Conservation (phyloP, 805 yeast species). For the Myxozyma kluyveri region DNA sequence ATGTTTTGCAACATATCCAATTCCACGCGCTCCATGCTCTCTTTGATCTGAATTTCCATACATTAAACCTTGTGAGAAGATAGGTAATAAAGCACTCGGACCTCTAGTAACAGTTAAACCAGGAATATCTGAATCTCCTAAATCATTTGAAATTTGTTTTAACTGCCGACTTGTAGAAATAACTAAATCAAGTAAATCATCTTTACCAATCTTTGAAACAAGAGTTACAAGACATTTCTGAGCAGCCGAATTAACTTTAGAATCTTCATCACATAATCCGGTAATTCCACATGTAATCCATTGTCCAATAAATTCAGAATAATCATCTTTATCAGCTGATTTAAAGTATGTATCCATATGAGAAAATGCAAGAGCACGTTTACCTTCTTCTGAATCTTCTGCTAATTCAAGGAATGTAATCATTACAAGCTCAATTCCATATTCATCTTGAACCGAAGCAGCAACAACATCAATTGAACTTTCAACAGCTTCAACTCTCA, state of each 20-base stretch:
- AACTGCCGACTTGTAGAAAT: slow-evolving; percentile 78
- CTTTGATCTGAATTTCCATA: slow-evolving; percentile 82
- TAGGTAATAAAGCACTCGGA: slow-evolving; percentile 82
- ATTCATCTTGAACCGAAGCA: slow-evolving; percentile 67
- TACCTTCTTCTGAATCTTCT: slow-evolving; percentile 67
- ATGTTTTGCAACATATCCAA: slow-evolving; percentile 79
- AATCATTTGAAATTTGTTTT: slow-evolving; percentile 56
- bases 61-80: slow-evolving; percentile 93
- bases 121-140: slow-evolving; percentile 59
- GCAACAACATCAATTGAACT: slow-evolving; percentile 65
- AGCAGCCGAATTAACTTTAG: slow-evolving; percentile 60
- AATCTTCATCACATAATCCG: slow-evolving; percentile 68
- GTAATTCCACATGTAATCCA: slow-evolving; percentile 67
- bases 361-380: slow-evolving; percentile 60
- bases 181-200: slow-evolving; percentile 70
- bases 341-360: slow-evolving; percentile 72
- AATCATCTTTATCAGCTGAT: slow-evolving; percentile 58
- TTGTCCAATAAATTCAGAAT: slow-evolving; percentile 69
- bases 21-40: slow-evolving; percentile 82
- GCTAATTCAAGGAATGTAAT: slow-evolving; percentile 74
- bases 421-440: slow-evolving; percentile 79
- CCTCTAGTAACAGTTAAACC: slow-evolving; percentile 75
- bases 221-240: slow-evolving; percentile 63
- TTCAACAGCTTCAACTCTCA: slow-evolving; percentile 38
- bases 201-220: slow-evolving; percentile 70